Evolutionary conservation across 1,284 basidiomycete genomes (phyloP), one percentile per base, ranked within the genome.

Genomic region (Bjerkandera adusta): DNA sequence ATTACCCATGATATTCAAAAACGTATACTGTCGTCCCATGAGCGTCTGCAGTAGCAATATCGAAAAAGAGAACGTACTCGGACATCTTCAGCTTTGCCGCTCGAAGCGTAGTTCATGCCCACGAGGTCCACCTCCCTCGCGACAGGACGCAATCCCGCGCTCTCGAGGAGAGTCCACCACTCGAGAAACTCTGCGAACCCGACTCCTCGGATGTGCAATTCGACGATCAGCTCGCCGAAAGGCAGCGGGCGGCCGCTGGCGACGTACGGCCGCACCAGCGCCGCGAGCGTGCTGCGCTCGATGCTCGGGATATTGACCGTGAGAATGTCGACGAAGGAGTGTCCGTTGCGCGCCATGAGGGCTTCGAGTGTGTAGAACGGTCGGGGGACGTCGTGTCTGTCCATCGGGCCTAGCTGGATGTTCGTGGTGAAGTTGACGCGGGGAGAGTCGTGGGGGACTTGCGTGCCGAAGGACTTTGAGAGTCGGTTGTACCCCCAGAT

Each of bases 401-500:
- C 77, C 10, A 53, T 51, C 12, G 72, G 72, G 15, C 69, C 72
- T 15, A 83, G 67, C 8, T 72, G 75, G 7, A 48, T 40, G 52
- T 69, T 74, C 8, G 72, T n/a, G 22, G 65, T n/a, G n/a, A n/a
- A n/a, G n/a, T n/a, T n/a, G n/a, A 18, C 29, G 15, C 29, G 10
- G 29, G 24, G n/a, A 13, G 63, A 61, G 2, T 54, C 45, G 15
- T 55, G 57, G 18, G 75, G 67, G 43, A 82, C 75, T 53, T 72
- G 68, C 24, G 68, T 66, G 8, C 77, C 72, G 51, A 83, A 79
- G 1, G 73, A 69, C 43, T 71, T 67, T 45, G 77, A 68, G 40
- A 71, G 69, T 58, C 74, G 78, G 59, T 85, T 83, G 55, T 84
- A 86, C 3, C 81, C 82, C 72, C 75, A 86, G 3, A 86, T 69